phyloP scores from a whole-genome alignment of 2,329 filamentous ascomycete species.

The Aspergillus tanneri region DNA sequence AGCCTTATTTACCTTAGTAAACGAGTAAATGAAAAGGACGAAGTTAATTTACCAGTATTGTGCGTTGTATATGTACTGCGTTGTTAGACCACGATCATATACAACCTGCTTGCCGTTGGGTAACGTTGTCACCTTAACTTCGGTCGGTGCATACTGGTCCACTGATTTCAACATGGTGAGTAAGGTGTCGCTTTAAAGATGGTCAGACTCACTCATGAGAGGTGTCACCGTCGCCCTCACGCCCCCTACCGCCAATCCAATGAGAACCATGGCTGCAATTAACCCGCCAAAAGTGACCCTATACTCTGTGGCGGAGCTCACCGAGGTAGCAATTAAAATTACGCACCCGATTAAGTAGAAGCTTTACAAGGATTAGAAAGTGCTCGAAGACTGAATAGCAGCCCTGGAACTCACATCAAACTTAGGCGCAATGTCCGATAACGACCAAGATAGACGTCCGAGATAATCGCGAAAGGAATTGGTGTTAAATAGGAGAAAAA shows the following conservation, averaged over 20 bases:
- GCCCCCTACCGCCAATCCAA: conserved; percentile 42
- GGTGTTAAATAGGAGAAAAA: conserved; percentile 49
- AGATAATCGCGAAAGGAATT: conserved; percentile 36
- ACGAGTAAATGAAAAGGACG: no score
- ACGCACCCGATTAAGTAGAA: conserved; percentile 11
- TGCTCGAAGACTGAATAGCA: conserved; percentile 18
- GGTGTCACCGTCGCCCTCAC: conserved; percentile 37
- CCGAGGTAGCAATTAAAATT: conserved; percentile 27
- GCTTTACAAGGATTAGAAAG: background rate
- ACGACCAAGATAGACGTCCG: conserved; percentile 42
- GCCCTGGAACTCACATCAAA: conserved; percentile 24
- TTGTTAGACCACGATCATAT: no score
- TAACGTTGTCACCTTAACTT: no score
- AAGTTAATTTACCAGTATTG: conserved; percentile 36
- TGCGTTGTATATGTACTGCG: conserved; percentile 42
- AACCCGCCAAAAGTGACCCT: conserved; percentile 25
- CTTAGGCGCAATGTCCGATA: conserved; percentile 36
- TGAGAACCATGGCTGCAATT: conserved; percentile 32
- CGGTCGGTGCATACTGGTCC: no score
- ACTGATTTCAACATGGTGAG: no score
- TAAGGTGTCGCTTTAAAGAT: no score
- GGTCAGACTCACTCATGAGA: conserved; percentile 34
- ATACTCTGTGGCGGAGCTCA: no score
- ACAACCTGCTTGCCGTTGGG: no score
- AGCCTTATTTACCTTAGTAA: conserved; percentile 17